Evolutionary conservation across 768 basidiomycete species (phyloP).

Genomic region (Kwoniella dejecticola): DNA sequence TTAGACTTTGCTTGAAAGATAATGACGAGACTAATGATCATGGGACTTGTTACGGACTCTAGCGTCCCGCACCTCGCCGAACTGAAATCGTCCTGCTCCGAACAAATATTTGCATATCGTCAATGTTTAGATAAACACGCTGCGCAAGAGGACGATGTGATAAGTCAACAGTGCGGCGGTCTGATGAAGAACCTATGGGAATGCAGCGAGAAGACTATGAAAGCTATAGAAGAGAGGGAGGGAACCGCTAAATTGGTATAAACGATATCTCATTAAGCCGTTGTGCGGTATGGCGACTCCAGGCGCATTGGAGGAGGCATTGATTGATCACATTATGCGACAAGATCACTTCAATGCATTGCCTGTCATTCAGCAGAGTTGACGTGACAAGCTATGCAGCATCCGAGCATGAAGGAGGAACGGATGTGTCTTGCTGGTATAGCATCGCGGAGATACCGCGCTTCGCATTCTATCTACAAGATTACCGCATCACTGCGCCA

Average conservation of each 20-base stretch:
- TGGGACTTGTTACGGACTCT: not conserved
- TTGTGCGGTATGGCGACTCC: too few relatives aligned
- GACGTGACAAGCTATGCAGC: too few relatives aligned
- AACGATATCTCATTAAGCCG: too few relatives aligned
- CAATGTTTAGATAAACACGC: conserved; percentile 44
- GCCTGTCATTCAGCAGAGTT: too few relatives aligned
- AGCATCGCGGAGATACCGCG: too few relatives aligned
- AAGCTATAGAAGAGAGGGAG: conserved; percentile 26
- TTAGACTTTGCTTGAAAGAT: not conserved
- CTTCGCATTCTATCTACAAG: too few relatives aligned
- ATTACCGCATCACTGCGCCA: too few relatives aligned
- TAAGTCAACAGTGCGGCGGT: conserved; percentile 36
- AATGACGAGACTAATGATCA: not conserved
- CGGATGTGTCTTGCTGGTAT: too few relatives aligned
- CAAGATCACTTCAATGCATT: too few relatives aligned
- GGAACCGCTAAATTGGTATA: not conserved
- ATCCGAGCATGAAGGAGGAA: too few relatives aligned
- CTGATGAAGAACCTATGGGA: conserved; percentile 51
- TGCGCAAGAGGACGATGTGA: conserved; percentile 33
- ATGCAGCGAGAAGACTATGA: conserved; percentile 47
- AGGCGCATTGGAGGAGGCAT: too few relatives aligned
- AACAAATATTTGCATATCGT: conserved; percentile 44
- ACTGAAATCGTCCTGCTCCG: conserved; percentile 44
- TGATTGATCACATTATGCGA: too few relatives aligned
- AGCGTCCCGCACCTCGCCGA: conserved; percentile 50